Base-by-base conservation (phyloP, 2,329 filamentous ascomycete genomes). In the Pseudocercospora macadamiae region DNA sequence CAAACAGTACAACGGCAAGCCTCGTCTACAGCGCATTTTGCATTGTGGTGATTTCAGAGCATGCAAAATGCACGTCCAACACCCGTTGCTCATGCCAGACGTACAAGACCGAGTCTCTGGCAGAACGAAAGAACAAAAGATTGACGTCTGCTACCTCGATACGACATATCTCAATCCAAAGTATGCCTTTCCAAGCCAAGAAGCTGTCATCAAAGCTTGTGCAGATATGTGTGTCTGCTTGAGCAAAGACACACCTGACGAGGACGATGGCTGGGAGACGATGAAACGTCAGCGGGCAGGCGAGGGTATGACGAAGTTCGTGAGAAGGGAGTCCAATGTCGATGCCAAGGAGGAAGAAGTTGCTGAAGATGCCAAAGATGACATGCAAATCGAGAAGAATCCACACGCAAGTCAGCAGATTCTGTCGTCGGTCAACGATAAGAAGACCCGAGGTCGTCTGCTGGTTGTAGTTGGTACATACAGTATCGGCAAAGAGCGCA, bases 21-120 rank as follows among this genome's bases (percentile, higher is more conserved):
- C 82, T 2, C 86, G 83, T 51, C 74, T 84, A 2, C 92, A 96
- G 66, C 86, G 95, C 3, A 89, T 99, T 37, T 79, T 99, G 6
- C 95, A 99, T 71, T 99, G 95, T 70, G 95, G 95, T 47, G 95
- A 99, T 72, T 99, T 99, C 70, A 83, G 95, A 62, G 95, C 95
- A 9, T 97, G 92, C 72, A 87, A 89, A 47, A 88, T 86, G 21
- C 95, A 99, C 69, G 80, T 97, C 5, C 80, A 84, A 37, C 95
- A 99, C 75, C 89, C 91, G 1, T 81, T 95, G 0, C 80, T 99
- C 3, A 86, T 86, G 64, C 91, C 95, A 0, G 86, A 96, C 21
- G 79, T 87, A 0, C 68, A 88, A 14, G 90, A 96, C 67, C 79
- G 82, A 2, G 78, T 89, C 7, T 87, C 86, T 0, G 90, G 91